Conservation (phyloP, 495 filamentous ascomycete genomes). For the Trichoderma virens region DNA sequence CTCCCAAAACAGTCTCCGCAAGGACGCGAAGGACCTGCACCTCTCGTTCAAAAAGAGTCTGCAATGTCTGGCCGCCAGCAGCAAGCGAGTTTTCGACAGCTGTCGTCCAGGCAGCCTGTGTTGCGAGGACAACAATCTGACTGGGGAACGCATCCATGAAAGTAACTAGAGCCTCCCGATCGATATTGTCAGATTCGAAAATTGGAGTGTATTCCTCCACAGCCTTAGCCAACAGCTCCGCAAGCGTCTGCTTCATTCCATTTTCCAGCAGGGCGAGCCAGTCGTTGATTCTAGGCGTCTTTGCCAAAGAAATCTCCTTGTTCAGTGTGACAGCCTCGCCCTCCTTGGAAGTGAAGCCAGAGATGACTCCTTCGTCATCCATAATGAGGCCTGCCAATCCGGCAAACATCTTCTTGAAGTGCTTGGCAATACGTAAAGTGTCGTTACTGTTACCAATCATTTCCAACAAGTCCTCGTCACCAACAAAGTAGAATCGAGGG, state of each 20-base stretch:
- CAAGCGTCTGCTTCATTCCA: conserved; percentile 90
- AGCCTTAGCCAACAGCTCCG: conserved; percentile 82
- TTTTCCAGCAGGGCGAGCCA: conserved; percentile 87
- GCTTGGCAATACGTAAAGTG: conserved; percentile 88
- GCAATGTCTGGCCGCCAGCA: conserved; percentile 59
- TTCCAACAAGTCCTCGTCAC: conserved; percentile 96
- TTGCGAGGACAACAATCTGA: conserved; percentile 91
- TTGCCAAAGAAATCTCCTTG: conserved; percentile 81
- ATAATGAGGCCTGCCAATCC: conserved; percentile 83
- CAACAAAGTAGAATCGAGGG: conserved; percentile 98
- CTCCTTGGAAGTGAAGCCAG: conserved; percentile 92
- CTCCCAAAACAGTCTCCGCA: conserved; percentile 80
- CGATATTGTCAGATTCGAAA: conserved; percentile 57
- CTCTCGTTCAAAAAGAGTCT: conserved; percentile 62
- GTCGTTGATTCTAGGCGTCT: conserved; percentile 94
- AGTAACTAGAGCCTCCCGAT: conserved; percentile 57
- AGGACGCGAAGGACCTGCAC: conserved; percentile 74
- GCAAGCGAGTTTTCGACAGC: conserved; percentile 68
- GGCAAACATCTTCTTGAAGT: conserved; percentile 99
- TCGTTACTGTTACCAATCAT: conserved; percentile 99
- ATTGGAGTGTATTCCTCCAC: conserved; percentile 67
- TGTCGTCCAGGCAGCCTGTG: conserved; percentile 90
- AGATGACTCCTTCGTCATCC: conserved; percentile 82
- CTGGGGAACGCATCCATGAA: conserved; percentile 80
- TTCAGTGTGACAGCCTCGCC: conserved; percentile 83